Percentiles rank a stretch among this genome's conserved stretches.
These are phyloP conservation scores for Cucumis cinereus DNA, from an alignment of 306 rosid genomes.

Conservation along the genomic window DNA sequence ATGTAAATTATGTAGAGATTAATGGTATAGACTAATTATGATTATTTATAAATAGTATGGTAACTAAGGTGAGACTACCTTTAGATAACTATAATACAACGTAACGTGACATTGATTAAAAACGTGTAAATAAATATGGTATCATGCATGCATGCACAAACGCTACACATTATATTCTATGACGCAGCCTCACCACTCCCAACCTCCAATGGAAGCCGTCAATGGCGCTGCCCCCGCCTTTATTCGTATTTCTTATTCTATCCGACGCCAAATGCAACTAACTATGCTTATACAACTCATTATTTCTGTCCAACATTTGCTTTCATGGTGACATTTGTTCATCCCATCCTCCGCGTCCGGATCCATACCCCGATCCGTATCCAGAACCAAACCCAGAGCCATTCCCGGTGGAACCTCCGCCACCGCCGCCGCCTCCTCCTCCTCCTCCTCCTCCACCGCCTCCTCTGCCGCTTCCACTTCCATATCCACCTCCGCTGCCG, in stretches of 20 bases:
- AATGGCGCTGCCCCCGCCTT: not conserved
- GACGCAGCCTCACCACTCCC: not conserved
- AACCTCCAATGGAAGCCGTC: not conserved
- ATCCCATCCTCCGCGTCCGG: conserved; percentile 1
- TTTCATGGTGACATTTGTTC: not conserved
- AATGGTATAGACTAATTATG: no score
- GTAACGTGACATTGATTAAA: not conserved
- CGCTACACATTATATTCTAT: not conserved
- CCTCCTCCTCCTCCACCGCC: not conserved
- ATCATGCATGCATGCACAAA: not conserved
- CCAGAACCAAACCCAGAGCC: not conserved
- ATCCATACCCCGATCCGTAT: not conserved
- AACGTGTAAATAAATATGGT: not conserved
- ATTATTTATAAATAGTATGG: not conserved
- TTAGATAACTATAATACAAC: not conserved
- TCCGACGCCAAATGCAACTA: not conserved
- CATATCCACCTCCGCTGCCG: not conserved
- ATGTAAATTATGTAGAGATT: no score
- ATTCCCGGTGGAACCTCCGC: not conserved
- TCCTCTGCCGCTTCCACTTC: not conserved
- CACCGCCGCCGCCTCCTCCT: not conserved
- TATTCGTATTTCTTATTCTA: not conserved
- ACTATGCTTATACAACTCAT: not conserved
- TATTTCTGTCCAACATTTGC: not conserved
- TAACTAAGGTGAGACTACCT: not conserved